phyloP scores from a whole-genome alignment of 2,329 filamentous ascomycete genomes.

The Plenodomus lindquistii region DNA sequence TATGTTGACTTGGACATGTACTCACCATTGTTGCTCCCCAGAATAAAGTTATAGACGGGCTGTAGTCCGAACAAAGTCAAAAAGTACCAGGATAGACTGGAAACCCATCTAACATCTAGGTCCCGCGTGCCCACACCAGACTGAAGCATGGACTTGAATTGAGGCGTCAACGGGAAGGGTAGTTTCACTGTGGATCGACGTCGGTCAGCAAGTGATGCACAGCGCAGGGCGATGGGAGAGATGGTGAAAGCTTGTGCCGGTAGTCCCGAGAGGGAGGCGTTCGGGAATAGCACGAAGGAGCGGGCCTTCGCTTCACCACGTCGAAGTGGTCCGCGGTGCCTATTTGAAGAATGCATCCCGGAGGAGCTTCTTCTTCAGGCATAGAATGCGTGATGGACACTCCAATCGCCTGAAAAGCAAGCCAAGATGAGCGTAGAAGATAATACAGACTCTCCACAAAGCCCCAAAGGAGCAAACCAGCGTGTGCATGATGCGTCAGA shows the following conservation, averaged over 20 bases:
- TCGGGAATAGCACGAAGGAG: neutral
- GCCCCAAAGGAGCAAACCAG: neutral
- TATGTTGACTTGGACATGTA: conserved; percentile 13
- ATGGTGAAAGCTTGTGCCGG: neutral
- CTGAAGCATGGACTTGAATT: conserved; percentile 99
- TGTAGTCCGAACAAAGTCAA: conserved; percentile 95
- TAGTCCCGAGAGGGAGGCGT: neutral
- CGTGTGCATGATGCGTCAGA: neutral
- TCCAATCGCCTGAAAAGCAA: neutral
- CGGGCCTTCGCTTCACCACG: conserved; percentile 6
- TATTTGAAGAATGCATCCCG: neutral
- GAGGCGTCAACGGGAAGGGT: conserved; percentile 94
- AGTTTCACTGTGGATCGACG: conserved; percentile 71
- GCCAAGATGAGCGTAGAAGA: neutral
- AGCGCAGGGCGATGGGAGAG: neutral
- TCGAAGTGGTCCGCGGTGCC: neutral
- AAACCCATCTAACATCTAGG: conserved; percentile 98
- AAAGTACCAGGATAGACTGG: conserved; percentile 98
- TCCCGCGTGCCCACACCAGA: conserved; percentile 94
- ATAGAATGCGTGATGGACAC: neutral
- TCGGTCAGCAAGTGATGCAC: neutral
- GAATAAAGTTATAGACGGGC: conserved; percentile 94
- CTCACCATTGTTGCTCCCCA: conserved; percentile 94
- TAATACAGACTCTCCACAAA: no score
- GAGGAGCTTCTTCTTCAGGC: neutral